A percentile compares a stretch with the other conserved stretches of the same genome.
phyloP scores from a whole-genome alignment of 192 early-diverging fungal genomes.

The Coemansia sp. region DNA sequence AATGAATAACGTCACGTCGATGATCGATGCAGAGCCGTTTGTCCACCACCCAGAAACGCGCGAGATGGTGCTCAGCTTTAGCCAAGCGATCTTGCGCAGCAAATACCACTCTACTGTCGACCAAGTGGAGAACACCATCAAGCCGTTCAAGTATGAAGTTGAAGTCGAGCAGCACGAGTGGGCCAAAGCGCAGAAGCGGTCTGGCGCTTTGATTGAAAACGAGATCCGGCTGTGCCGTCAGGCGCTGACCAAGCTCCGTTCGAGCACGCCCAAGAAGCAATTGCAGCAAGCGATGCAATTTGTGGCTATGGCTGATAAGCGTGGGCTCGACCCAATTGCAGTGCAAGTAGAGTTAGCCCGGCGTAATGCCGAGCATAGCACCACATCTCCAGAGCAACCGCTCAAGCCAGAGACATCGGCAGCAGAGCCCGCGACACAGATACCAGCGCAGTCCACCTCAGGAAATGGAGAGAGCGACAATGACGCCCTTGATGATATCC shows the following conservation, averaged over 20 bases:
- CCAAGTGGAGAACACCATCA: conserved; percentile 99
- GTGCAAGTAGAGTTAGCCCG: conserved; percentile 41
- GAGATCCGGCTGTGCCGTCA: conserved; percentile 79
- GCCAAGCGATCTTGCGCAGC: conserved; percentile 78
- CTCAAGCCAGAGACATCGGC: conserved; percentile 7
- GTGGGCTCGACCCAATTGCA: conserved; percentile 48
- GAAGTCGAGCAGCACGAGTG: conserved; percentile 92
- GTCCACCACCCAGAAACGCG: conserved; percentile 82
- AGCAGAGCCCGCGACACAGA: not conserved
- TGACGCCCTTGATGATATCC: conserved; percentile 53
- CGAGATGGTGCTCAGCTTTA: conserved; percentile 77
- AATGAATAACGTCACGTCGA: conserved; percentile 76
- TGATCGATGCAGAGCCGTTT: conserved; percentile 83
- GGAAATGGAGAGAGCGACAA: not conserved
- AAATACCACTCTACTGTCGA: conserved; percentile 91
- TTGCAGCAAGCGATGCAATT: conserved; percentile 83
- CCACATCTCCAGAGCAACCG: not conserved
- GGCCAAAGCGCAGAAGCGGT: conserved; percentile 83
- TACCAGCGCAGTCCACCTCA: not conserved
- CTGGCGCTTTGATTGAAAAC: conserved; percentile 72
- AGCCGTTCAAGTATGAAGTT: conserved; percentile 98
- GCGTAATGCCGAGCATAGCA: conserved; percentile 30
- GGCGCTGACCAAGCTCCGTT: conserved; percentile 70
- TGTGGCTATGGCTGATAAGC: conserved; percentile 70
- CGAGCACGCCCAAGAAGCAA: conserved; percentile 73